phyloP scores from a whole-genome alignment of 129 eudicot genomes.

The Pseudognaphalium luteoalbum region DNA sequence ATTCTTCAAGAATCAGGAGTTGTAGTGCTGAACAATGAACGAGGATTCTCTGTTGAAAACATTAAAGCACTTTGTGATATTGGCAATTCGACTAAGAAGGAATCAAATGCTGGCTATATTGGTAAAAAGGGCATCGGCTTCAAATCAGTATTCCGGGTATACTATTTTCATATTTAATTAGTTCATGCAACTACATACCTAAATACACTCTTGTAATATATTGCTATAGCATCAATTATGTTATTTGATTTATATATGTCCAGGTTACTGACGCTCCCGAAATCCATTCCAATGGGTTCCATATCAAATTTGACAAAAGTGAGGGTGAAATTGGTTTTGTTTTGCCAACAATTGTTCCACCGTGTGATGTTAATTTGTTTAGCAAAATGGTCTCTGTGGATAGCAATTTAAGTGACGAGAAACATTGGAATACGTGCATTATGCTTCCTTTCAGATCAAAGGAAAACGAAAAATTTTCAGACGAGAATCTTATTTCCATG shows the following conservation, averaged over 20 bases:
- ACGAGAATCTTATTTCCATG: constrained; percentile 56
- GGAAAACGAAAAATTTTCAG: constrained; percentile 34
- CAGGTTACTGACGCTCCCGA: constrained; percentile 87
- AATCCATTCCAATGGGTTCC: constrained; percentile 60
- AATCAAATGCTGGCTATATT: no score
- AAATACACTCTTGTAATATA: no score
- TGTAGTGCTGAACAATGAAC: constrained; percentile 71
- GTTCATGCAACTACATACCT: no score
- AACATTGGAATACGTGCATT: constrained; percentile 69
- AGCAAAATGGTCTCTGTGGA: constrained; percentile 39
- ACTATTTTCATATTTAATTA: no score
- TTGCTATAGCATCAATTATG: no score
- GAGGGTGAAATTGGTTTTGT: background rate
- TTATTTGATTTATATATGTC: background rate
- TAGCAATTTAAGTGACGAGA: constrained; percentile 23
- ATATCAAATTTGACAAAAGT: background rate
- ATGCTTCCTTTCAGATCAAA: constrained; percentile 65
- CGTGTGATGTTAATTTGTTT: constrained; percentile 15
- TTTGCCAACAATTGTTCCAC: background rate
- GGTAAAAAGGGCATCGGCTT: no score
- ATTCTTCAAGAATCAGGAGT: constrained; percentile 66
- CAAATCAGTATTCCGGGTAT: no score
- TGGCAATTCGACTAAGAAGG: no score
- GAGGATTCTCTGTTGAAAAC: constrained; percentile 30
- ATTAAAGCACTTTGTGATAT: no score